Conservation (phyloP, 139 green algal genomes). For the Chlorella sp. region DNA sequence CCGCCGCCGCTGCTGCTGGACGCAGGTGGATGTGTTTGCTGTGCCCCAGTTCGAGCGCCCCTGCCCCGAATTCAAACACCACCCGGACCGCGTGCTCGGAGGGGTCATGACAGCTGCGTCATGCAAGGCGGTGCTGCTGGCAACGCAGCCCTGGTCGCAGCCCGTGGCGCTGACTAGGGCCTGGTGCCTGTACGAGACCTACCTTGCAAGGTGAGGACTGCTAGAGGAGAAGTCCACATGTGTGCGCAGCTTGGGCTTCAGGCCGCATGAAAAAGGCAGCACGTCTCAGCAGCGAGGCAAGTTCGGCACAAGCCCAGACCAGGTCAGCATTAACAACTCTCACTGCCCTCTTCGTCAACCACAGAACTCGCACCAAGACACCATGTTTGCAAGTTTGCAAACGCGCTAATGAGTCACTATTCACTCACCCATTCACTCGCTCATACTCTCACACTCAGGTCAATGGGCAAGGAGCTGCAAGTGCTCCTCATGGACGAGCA, state of each 20-base stretch:
- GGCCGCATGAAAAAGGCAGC: background rate
- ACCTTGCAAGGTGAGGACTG: slow-evolving; percentile 1
- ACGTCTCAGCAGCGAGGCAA: background rate
- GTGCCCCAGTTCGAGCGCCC: slow-evolving; percentile 12
- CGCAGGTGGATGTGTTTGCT: slow-evolving; percentile 13
- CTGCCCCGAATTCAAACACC: slow-evolving; percentile 9
- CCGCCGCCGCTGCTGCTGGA: too few species aligned
- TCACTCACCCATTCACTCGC: background rate
- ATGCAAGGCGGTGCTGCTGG: slow-evolving; percentile 6
- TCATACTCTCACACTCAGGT: background rate
- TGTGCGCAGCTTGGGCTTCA: background rate
- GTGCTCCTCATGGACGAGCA: slow-evolving; percentile 2
- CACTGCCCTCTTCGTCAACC: background rate
- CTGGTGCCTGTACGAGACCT: slow-evolving; percentile 11
- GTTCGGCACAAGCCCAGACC: background rate
- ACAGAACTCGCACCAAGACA: background rate
- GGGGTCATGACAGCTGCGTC: background rate
- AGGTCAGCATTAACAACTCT: background rate
- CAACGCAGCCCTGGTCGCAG: background rate
- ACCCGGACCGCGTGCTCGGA: background rate
- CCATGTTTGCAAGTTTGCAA: too few species aligned
- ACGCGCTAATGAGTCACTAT: too few species aligned
- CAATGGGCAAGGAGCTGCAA: slow-evolving; percentile 7
- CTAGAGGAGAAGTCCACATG: background rate
- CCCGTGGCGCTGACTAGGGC: background rate